Base-by-base conservation (phyloP, 2,329 filamentous ascomycete species). In the Fusarium tricinctum region DNA sequence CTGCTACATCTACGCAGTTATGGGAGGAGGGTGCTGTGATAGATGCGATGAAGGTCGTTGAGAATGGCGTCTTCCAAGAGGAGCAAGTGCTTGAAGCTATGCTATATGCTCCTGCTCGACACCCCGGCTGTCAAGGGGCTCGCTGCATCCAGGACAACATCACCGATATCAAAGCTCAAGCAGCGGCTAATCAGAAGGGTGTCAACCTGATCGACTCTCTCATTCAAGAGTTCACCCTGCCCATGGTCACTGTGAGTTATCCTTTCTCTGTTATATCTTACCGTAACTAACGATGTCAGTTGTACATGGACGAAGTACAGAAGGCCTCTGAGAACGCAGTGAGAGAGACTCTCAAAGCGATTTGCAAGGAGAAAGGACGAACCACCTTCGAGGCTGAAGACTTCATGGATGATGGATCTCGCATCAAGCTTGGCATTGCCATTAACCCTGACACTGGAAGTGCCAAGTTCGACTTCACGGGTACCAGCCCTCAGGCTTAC, bases 361-460 rank as follows among this genome's bases (percentile, higher is more conserved):
- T 28, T 8, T 28, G 26, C 8, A 28, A 28, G 26, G 26, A 28
- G 26, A 28, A 28, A 28, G 26, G 26, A 28, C 26, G 26, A 28
- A 28, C 26, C 26, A 10, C 26, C 26, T 28, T 28, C 26, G 26
- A 28, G 26, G 26, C 26, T 28, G 26, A 28, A 28, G 92, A 96
- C 72, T 91, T 89, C 78, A 95, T 95, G 92, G 92, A 95, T 73
- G 92, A 96, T 66, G 92, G 92, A 9, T 91, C 87, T 4, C 91
- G 92, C 0, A 94, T 96, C 69, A 83, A 85, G 45, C 84, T 96
- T 5, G 90, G 88, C 66, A 85, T 96, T 58, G 91, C 86, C 2
- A 95, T 96, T 63, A 87, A 94, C 71, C 85, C 86, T 0, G 85
- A 89, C 0, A 90, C 91, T 62, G 92, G 92, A 20, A 91, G 93